These are phyloP conservation scores for Penicillium soppii DNA, from an alignment of 495 filamentous ascomycete species.

Conservation along the genomic window DNA sequence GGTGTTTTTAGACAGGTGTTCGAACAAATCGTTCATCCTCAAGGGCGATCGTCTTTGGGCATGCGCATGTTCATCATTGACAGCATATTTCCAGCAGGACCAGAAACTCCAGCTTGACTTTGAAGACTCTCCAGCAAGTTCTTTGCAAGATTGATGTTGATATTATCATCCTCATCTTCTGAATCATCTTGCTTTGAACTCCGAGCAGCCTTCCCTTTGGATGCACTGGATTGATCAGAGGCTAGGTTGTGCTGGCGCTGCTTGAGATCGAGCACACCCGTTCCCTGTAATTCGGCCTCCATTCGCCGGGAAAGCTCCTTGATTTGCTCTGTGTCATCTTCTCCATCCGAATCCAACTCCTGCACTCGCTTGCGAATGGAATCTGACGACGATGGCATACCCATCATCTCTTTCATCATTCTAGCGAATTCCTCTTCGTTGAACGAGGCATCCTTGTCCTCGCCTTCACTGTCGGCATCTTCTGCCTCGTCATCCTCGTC, in stretches of 20 bases:
- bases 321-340: conserved; percentile 69
- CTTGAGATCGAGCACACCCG: conserved; percentile 72
- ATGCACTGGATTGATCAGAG: conserved; percentile 4
- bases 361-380: conserved; percentile 36
- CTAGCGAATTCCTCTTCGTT: conserved; percentile 79
- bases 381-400: conserved; percentile 55
- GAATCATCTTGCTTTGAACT: conserved; percentile 6
- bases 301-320: conserved; percentile 70
- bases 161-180: conserved; percentile 56
- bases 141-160: conserved; percentile 84
- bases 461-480: conserved; percentile 52
- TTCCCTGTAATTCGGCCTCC: conserved; percentile 75
- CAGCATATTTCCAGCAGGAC: conserved; percentile 82
- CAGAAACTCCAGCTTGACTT: conserved; percentile 77
- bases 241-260: conserved; percentile 27
- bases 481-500: conserved; percentile 63
- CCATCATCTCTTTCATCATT: conserved; percentile 97
- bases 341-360: conserved; percentile 47
- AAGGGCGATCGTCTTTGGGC: conserved; percentile 67
- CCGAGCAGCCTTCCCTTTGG: conserved; percentile 27
- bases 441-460: conserved; percentile 76
- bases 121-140: conserved; percentile 93
- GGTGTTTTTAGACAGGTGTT: too few species aligned
- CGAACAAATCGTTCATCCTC: too few species aligned
- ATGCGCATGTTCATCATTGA: conserved; percentile 78